phyloP scores from a whole-genome alignment of 305 asterid genomes.

The Coffea humblotiana region DNA sequence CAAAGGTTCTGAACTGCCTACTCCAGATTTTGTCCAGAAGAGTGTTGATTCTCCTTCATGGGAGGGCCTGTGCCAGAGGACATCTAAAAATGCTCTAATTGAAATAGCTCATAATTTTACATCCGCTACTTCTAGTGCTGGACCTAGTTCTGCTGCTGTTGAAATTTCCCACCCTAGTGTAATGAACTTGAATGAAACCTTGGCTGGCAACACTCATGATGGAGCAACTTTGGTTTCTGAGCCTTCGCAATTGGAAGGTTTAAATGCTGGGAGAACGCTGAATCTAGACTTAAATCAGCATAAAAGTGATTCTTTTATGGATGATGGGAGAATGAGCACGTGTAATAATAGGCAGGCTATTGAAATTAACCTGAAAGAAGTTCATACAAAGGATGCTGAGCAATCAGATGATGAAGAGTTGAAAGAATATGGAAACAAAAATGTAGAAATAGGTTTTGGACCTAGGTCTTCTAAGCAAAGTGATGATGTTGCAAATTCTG shows the following conservation, averaged over 20 bases:
- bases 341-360: slow-evolving; percentile 27
- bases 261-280: slow-evolving; percentile 30
- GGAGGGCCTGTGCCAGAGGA: slow-evolving; percentile 35
- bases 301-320: slow-evolving; percentile 31
- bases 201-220: slow-evolving; percentile 27
- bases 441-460: slow-evolving; percentile 36
- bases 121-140: slow-evolving; percentile 38
- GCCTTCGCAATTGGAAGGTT: slow-evolving; percentile 38
- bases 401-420: slow-evolving; percentile 35
- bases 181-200: slow-evolving; percentile 42
- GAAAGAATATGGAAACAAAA: slow-evolving; percentile 35
- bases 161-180: slow-evolving; percentile 30
- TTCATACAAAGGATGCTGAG: slow-evolving; percentile 36
- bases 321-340: slow-evolving; percentile 17
- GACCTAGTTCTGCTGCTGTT: slow-evolving; percentile 30
- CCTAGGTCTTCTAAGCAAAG: slow-evolving; percentile 32
- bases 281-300: slow-evolving; percentile 33
- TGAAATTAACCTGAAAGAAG: slow-evolving; percentile 32
- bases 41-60: slow-evolving; percentile 37
- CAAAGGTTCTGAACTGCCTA: slow-evolving; percentile 40
- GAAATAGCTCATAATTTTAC: slow-evolving; percentile 54
- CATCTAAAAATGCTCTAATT: slow-evolving; percentile 49
- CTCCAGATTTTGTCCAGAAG: slow-evolving; percentile 32
- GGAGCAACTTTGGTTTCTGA: slow-evolving; percentile 36
- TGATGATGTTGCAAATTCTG: slow-evolving; percentile 46